Evolutionary conservation across 441 rosid species (phyloP).

Genomic region (Bruguiera hainesii): DNA sequence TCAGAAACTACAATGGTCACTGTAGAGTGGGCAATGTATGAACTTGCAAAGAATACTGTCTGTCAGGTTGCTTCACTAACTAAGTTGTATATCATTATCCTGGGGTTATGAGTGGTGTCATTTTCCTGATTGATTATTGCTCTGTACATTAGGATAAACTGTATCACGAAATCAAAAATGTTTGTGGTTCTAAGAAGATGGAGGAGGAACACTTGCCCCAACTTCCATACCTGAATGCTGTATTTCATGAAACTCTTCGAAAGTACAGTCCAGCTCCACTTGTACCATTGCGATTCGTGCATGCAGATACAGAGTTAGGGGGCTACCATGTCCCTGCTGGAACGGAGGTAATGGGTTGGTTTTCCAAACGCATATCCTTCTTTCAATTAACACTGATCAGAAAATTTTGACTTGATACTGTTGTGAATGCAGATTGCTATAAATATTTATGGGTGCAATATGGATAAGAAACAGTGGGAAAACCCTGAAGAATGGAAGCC

Average conservation of each 20-base stretch:
- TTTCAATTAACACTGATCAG: not conserved
- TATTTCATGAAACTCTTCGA: conserved; percentile 78
- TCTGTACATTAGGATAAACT: conserved; percentile 42
- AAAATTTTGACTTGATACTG: not conserved
- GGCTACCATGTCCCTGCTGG: conserved; percentile 64
- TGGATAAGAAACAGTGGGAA: conserved; percentile 71
- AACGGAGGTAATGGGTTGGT: conserved; percentile 43
- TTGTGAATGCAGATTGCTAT: conserved; percentile 54
- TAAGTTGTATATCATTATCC: not conserved
- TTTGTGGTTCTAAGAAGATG: conserved; percentile 50
- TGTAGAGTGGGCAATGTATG: conserved; percentile 77
- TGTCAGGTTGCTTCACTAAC: conserved; percentile 39
- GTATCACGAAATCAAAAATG: conserved; percentile 35
- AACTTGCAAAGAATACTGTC: conserved; percentile 57
- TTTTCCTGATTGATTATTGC: not conserved
- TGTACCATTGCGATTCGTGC: conserved; percentile 61
- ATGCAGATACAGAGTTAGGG: conserved; percentile 71
- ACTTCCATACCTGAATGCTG: conserved; percentile 54
- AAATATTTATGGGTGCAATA: conserved; percentile 83
- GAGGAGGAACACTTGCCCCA: conserved; percentile 52
- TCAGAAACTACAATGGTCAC: conserved; percentile 69
- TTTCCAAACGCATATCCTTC: not conserved
- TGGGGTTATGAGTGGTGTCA: not conserved
- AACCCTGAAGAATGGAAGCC: conserved; percentile 67
- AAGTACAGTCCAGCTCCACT: conserved; percentile 69